Evolutionary conservation across 768 basidiomycete genomes (phyloP).

Genomic region (Tulasnella calospora): DNA sequence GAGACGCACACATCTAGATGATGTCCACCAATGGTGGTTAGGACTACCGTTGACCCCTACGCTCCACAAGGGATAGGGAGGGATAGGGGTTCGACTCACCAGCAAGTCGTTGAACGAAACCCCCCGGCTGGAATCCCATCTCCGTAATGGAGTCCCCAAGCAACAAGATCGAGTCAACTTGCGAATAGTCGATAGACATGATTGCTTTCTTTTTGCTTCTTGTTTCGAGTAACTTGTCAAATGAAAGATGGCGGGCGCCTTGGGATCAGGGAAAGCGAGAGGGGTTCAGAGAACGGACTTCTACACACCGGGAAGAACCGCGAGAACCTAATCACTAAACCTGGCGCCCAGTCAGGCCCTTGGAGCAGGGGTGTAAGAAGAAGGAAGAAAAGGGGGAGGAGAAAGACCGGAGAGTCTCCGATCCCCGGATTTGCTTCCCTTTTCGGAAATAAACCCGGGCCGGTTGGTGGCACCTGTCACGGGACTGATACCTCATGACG

Average conservation of each 20-base stretch:
- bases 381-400: not conserved
- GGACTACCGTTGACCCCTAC: not conserved
- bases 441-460: not conserved
- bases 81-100: slow-evolving; percentile 40
- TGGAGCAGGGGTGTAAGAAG: not conserved
- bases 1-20: not conserved
- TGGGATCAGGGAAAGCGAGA: not conserved
- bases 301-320: not conserved
- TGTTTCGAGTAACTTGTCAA: too few relatives aligned
- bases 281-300: not conserved
- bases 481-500: not conserved
- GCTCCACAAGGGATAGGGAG: not conserved
- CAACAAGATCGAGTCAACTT: slow-evolving; percentile 10
- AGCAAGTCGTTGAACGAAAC: slow-evolving; percentile 63
- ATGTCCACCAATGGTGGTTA: not conserved
- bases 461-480: not conserved
- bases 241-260: not conserved
- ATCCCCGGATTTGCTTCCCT: not conserved
- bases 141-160: slow-evolving; percentile 84
- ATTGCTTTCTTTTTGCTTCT: not conserved
- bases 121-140: slow-evolving; percentile 53
- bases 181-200: slow-evolving; percentile 18
- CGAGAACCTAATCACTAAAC: not conserved
- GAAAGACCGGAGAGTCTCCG: not conserved
- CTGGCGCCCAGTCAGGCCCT: not conserved